A percentile compares a stretch with the other conserved stretches of the same genome.
phyloP scores from a whole-genome alignment of 371 early-diverging fungal species.

The Lichtheimia corymbifera region DNA sequence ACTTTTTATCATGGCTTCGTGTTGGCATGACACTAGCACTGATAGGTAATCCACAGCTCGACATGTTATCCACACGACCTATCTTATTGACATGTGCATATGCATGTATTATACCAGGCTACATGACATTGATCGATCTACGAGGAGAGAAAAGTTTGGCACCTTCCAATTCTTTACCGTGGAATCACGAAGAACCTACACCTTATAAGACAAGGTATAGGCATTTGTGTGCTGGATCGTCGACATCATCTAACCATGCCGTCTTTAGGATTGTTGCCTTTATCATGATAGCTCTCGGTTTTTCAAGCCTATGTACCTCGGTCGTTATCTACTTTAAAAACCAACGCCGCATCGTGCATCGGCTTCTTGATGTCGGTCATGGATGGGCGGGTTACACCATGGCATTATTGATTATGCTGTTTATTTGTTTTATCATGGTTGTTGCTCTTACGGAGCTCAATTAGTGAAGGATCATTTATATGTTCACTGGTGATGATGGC shows the following conservation, averaged over 20 bases:
- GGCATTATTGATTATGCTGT: constrained; percentile 32
- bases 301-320: constrained; percentile 31
- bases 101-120: constrained; percentile 22
- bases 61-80: neutral
- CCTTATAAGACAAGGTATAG: constrained; percentile 12
- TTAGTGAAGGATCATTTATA: neutral
- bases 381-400: constrained; percentile 44
- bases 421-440: constrained; percentile 43
- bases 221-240: no score
- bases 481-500: no score
- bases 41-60: constrained; percentile 27
- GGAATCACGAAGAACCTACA: constrained; percentile 26
- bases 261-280: constrained; percentile 23
- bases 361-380: constrained; percentile 37
- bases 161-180: constrained; percentile 40
- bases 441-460: constrained; percentile 28
- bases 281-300: constrained; percentile 37
- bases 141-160: constrained; percentile 31
- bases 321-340: constrained; percentile 38
- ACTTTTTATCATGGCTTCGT: constrained; percentile 41
- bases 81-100: neutral
- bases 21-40: constrained; percentile 39
- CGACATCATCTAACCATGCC: no score
- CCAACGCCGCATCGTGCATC: constrained; percentile 30
- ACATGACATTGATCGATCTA: constrained; percentile 42